These are phyloP conservation scores for Marasmius fiardii DNA, from an alignment of 1,284 basidiomycete species.

Conservation along the genomic window DNA sequence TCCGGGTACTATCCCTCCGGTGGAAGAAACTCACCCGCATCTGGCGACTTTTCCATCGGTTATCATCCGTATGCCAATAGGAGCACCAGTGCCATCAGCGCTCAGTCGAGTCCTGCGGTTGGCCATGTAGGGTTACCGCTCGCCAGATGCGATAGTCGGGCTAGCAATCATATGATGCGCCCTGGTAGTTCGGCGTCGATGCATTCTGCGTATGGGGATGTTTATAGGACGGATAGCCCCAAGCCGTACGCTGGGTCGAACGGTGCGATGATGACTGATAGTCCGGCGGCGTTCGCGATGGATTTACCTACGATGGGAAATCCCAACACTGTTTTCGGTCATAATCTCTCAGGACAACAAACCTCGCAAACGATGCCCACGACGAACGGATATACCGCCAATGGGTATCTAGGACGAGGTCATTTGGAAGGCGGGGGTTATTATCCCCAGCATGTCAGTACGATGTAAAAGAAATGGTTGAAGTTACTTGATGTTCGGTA, in stretches of 20 bases:
- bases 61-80: constrained; percentile 13
- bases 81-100: constrained; percentile 5
- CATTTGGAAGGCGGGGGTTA: constrained; percentile 9
- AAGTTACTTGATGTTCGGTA: not conserved
- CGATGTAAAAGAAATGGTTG: constrained; percentile 10
- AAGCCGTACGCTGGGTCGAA: constrained; percentile 18
- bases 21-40: not conserved
- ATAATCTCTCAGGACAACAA: constrained; percentile 4
- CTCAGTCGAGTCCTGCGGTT: constrained; percentile 11
- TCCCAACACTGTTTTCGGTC: constrained; percentile 17
- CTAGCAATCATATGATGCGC: constrained; percentile 1
- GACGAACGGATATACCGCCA: constrained; percentile 5
- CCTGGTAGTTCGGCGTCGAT: constrained; percentile 12
- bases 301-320: constrained; percentile 29
- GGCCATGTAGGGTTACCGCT: constrained; percentile 14
- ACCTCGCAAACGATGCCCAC: not conserved
- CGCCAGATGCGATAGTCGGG: not conserved
- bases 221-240: constrained; percentile 35
- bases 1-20: not conserved
- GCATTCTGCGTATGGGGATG: constrained; percentile 16
- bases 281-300: constrained; percentile 32
- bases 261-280: constrained; percentile 23
- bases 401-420: constrained; percentile 3
- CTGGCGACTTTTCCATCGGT: not conserved
- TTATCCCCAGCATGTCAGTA: constrained; percentile 21